Percentiles rank a stretch among this genome's conserved stretches.
Evolutionary conservation across 257 asterid species (phyloP).

Genomic region (Catharanthus roseus): DNA sequence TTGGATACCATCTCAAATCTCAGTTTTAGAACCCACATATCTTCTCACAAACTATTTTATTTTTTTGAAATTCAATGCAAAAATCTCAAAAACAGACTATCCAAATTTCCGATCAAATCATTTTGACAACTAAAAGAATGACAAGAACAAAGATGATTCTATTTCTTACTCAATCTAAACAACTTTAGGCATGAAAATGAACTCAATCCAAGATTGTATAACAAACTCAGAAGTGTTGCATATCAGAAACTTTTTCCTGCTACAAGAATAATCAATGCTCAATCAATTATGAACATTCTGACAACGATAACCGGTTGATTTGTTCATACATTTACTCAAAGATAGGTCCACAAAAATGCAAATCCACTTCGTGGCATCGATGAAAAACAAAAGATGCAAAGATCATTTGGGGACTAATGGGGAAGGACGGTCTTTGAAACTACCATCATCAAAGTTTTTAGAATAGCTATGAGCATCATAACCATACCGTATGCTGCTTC

Average conservation of each 20-base stretch:
- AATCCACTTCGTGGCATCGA: neutral
- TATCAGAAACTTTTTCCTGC: neutral
- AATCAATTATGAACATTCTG: neutral
- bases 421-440: slow-evolving; percentile 29
- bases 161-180: neutral
- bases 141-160: neutral
- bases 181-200: neutral
- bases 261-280: slow-evolving; percentile 6
- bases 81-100: too few species aligned
- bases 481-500: slow-evolving; percentile 26
- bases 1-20: too few species aligned
- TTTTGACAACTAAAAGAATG: neutral
- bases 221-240: neutral
- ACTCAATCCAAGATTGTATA: neutral
- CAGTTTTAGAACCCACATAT: neutral
- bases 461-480: slow-evolving; percentile 52
- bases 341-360: neutral
- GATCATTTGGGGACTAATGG: slow-evolving; percentile 40
- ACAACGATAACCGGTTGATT: neutral
- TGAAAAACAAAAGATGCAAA: neutral
- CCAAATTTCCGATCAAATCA: too few species aligned
- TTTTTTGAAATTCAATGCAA: neutral
- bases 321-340: too few species aligned
- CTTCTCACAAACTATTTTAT: too few species aligned
- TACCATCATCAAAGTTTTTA: slow-evolving; percentile 53